Base-by-base conservation (phyloP, 2,329 filamentous ascomycete species). In the Hypoxylon sp. region DNA sequence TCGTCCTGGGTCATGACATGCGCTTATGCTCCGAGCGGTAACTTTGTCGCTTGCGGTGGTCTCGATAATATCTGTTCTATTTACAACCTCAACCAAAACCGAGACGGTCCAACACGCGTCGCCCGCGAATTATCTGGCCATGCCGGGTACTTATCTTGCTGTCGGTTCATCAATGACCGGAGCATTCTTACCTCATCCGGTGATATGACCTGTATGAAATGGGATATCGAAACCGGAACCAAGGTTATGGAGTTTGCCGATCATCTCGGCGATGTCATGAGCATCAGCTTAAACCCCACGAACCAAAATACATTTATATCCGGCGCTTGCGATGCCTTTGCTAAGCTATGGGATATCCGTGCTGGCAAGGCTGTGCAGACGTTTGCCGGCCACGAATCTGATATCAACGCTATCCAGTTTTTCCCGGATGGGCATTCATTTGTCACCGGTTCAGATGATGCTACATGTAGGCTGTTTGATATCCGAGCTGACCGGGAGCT, bases 1-100 rank as follows among this genome's bases (percentile, higher is more conserved):
- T 98, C 95, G 13, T 99, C 95, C 13, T 99, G 95, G 95, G 95
- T 99, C 80, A 99, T 99, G 95, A 99, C 95, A 70, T 99, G 95
- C 86, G 95, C 95, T 76, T 99, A 99, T 79, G 94, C 95, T 65
- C 95, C 95, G 11, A 97, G 93, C 76, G 95, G 95, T 59, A 99
- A 99, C 83, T 99, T 94, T 78, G 95, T 99, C 62, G 95, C 95
- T 59, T 99, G 95, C 78, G 95, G 95, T 86, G 95, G 95, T 84
- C 87, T 98, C 68, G 95, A 99, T 82, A 99, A 99, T 81, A 98
- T 99, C 77, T 98, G 95, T 86, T 98, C 94, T 74, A 97, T 99
- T 78, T 99, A 99, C 85, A 99, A 98, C 80, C 88, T 99, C 67
- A 97, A 97, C 69, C 93, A 95, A 69, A 88, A 89, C 77, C 88